phyloP scores from a whole-genome alignment of 1,139 yeast species.

The Suhomyces bribrorum region DNA sequence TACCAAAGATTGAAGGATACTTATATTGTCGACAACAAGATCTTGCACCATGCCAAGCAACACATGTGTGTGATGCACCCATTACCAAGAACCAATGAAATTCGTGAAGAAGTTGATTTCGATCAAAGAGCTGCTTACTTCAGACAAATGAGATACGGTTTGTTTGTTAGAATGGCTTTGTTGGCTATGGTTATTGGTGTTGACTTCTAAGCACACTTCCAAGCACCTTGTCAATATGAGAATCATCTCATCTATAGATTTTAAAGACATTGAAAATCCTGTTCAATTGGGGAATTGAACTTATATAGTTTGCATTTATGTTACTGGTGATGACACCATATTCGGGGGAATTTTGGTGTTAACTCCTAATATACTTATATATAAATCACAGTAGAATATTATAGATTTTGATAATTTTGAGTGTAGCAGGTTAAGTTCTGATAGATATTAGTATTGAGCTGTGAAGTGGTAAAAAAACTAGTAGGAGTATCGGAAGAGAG shows the following conservation, averaged over 20 bases:
- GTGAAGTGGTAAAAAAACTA: too few species aligned
- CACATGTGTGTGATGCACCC: slow-evolving; percentile 99
- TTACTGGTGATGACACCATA: not conserved
- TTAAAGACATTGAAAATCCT: not conserved
- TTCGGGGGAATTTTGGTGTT: slow-evolving; percentile 16
- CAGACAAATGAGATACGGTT: slow-evolving; percentile 98
- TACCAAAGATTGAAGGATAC: slow-evolving; percentile 89
- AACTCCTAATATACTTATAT: not conserved
- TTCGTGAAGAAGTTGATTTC: slow-evolving; percentile 96
- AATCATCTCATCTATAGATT: not conserved
- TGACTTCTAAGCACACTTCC: slow-evolving; percentile 43
- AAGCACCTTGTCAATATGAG: not conserved
- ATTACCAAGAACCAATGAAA: slow-evolving; percentile 94
- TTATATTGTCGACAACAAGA: slow-evolving; percentile 89
- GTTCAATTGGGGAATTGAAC: slow-evolving; percentile 16
- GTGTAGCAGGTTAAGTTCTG: too few species aligned
- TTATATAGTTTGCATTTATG: slow-evolving; percentile 2
- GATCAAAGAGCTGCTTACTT: slow-evolving; percentile 99
- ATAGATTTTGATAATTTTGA: too few species aligned
- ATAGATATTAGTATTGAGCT: too few species aligned
- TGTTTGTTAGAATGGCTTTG: slow-evolving; percentile 97
- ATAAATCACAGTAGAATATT: not conserved
- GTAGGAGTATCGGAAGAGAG: too few species aligned
- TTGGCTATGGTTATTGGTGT: slow-evolving; percentile 97
- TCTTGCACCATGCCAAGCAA: slow-evolving; percentile 88